Base-by-base conservation (phyloP, 2,329 filamentous ascomycete species). In the Aspergillus chevalieri region DNA sequence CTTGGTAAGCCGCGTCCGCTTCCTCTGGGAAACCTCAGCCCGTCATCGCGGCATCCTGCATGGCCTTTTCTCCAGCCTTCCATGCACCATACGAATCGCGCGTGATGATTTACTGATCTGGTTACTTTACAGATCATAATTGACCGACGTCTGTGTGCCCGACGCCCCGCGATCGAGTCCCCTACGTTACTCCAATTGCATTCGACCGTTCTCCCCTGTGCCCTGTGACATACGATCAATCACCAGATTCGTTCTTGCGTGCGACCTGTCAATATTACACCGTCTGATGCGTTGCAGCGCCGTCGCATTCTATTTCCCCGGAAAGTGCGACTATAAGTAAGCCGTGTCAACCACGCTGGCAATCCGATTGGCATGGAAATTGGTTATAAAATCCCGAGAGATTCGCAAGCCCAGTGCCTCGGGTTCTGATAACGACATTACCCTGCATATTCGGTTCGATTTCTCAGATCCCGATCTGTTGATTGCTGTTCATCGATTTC, bases 291-390 rank as follows among this genome's bases (percentile, higher is more conserved):
- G 39, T 43, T 38, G 41, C 19, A 34, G 41, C 10, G 26, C 26
- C 10, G 1, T 30, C 26, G 26, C 7, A 30, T 30, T 30, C 12
- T 12, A 30, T 9, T 9, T 4, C 9, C 26, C 26, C 26, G 10
- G 4, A 30, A 10, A 28, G 9, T 30, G 26, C 26, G 26, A 9
- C 10, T 30, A 30, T 30, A 30, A 30, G 26, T 30, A 12, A 30
- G 12, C 19, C 8, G 38, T 41, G 17, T 21, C 38, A 41, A 41
- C 38, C 38, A 41, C 38, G 38, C 38, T 41, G 19, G 4, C 26
- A 50, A 51, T 53, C 48, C 51, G 49, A 56, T 60, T 61, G 53
- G 57, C 51, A 57, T 54, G 45, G 34, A 43, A 53, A 48, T 48
- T 38, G 48, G 51, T 49, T 50, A 51, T 30, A 55, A 51, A 48